phyloP scores from a whole-genome alignment of 2,329 filamentous ascomycete genomes.

The Diplodia corticola region DNA sequence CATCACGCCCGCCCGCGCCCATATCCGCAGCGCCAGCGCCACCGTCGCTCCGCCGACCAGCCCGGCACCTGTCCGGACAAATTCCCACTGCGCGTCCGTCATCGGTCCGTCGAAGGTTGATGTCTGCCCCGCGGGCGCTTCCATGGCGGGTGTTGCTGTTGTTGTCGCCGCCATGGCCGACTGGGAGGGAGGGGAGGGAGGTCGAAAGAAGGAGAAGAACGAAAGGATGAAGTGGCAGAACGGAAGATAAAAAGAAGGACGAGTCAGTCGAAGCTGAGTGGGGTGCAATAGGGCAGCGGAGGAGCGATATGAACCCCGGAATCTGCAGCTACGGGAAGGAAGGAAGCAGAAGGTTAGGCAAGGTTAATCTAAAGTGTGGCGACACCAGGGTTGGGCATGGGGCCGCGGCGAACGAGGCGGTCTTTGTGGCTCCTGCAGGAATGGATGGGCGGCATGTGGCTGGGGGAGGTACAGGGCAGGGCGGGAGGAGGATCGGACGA shows the following conservation, averaged over 20 bases:
- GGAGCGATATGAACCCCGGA: not conserved
- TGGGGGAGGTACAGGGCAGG: not conserved
- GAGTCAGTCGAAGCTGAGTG: not conserved
- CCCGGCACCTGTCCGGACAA: not conserved
- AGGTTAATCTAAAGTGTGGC: constrained; percentile 11
- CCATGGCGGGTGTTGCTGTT: not conserved
- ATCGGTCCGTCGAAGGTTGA: constrained; percentile 4
- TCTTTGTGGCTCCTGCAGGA: not conserved
- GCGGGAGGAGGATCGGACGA: not conserved
- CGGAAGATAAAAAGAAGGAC: not conserved
- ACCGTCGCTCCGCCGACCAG: not conserved
- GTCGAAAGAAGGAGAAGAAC: not conserved
- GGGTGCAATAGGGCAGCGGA: not conserved
- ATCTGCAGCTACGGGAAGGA: not conserved
- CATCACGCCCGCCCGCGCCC: not conserved
- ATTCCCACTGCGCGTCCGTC: not conserved
- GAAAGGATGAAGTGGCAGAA: not conserved
- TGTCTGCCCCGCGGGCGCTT: not conserved
- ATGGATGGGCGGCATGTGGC: not conserved
- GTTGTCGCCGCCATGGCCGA: not conserved
- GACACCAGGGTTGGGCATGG: not conserved
- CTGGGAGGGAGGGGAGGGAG: not conserved
- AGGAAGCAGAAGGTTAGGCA: not conserved
- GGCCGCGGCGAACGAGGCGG: not conserved
- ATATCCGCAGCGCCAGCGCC: not conserved